A percentile compares a stretch with the other conserved stretches of the same genome.
These are phyloP conservation scores for Dispira simplex DNA, from an alignment of 192 early-diverging fungal genomes.

Conservation along the genomic window DNA sequence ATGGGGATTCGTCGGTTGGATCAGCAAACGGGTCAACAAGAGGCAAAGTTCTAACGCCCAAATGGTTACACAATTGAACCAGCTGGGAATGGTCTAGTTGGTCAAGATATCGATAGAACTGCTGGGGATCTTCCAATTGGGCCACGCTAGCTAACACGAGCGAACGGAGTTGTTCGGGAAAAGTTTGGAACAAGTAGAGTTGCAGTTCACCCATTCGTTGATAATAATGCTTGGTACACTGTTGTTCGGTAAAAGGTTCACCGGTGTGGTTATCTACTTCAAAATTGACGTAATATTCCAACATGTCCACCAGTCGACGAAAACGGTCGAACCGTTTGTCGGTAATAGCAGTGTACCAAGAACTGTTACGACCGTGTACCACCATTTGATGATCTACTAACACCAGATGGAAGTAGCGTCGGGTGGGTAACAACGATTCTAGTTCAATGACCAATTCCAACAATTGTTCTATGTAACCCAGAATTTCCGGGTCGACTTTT, in stretches of 20 bases:
- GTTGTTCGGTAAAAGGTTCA: constrained; percentile 40
- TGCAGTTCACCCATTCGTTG: constrained; percentile 50
- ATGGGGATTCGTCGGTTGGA: background rate
- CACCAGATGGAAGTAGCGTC: constrained; percentile 70
- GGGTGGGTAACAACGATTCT: constrained; percentile 76
- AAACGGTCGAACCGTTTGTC: constrained; percentile 23
- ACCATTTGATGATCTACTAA: constrained; percentile 68
- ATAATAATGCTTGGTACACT: constrained; percentile 46
- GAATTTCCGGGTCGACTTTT: background rate
- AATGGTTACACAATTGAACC: constrained; percentile 30
- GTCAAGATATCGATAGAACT: constrained; percentile 36
- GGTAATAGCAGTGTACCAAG: background rate
- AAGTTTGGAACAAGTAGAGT: constrained; percentile 51
- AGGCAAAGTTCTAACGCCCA: constrained; percentile 43
- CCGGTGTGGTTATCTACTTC: constrained; percentile 76
- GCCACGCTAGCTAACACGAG: constrained; percentile 59
- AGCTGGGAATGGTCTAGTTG: constrained; percentile 29
- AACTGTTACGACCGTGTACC: constrained; percentile 16
- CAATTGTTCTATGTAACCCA: constrained; percentile 50
- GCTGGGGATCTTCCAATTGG: constrained; percentile 35
- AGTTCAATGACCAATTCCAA: constrained; percentile 82
- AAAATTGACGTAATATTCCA: constrained; percentile 60
- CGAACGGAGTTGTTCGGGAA: constrained; percentile 46
- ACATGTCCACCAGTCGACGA: constrained; percentile 46
- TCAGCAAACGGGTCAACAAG: background rate